Evolutionary conservation across 2,329 filamentous ascomycete species (phyloP), one percentile per base, ranked within the genome.

Genomic region (Pyricularia pennisetigena): DNA sequence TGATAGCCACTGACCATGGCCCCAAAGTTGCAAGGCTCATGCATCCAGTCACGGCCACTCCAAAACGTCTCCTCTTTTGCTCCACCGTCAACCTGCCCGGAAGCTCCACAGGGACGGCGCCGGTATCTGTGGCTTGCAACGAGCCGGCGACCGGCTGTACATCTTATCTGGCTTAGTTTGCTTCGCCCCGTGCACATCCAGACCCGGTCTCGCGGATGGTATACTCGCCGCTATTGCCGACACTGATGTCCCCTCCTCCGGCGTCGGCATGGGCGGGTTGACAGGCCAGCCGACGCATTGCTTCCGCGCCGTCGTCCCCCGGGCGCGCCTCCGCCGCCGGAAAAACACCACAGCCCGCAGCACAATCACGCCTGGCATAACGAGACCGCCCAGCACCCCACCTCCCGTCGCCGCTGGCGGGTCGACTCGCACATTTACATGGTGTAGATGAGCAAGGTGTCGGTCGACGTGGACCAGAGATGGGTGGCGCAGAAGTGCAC

Each of bases 381-480:
- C 49, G 4, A 67, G 49, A 2, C 66, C 66, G 5, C 66, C 66
- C 24, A 67, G 28, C 1, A 41, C 49, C 8, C 66, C 54, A 2
- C 65, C 65, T 9, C n/a, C n/a, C n/a, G n/a, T n/a, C n/a, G n/a
- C n/a, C 70, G 68, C 49, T 68, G 57, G 16, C 67, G 64, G 16
- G 71, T 62, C 49, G 65, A 67, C 49, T 67, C 65, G 65, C 65
- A 67, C n/a, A 67, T 35, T 28, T 61, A 67, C 12, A 67, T 28
- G 23, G 65, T 67, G 49, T 67, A 61, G 7, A 61, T 32, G 65
- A 23, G 23, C 14, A n/a, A 12, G 49, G 54, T 26, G 28, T 67
- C 65, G 41, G 65, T 67, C 7, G 65, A 59, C 12, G 65, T 67
- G 26, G 65, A 67, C 65, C 65, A 67, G 9, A 67, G 49, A n/a